Evolutionary conservation across 257 asterid genomes (phyloP).

Genomic region (Ilex aquifolium): DNA sequence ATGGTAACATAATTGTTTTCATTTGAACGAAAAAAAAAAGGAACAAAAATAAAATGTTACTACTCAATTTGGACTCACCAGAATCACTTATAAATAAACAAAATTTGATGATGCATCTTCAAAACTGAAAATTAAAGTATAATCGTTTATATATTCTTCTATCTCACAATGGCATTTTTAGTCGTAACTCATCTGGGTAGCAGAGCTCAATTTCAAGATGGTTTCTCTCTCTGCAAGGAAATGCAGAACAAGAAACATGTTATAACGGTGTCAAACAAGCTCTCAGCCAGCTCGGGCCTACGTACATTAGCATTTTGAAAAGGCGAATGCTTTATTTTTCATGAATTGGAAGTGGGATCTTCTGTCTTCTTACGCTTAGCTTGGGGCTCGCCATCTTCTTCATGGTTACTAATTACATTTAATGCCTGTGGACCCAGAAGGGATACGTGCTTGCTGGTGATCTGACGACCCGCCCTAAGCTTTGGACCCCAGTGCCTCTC

Average conservation of each 20-base stretch:
- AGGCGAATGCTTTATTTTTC: conserved; percentile 11
- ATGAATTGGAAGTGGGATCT: conserved; percentile 39
- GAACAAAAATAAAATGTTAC: no score
- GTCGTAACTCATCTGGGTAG: background rate
- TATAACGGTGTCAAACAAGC: conserved; percentile 15
- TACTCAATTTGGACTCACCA: no score
- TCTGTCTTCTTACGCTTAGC: conserved; percentile 88
- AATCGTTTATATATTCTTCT: no score
- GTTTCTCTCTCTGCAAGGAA: conserved; percentile 48
- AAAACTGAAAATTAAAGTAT: no score
- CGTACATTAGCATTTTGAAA: background rate
- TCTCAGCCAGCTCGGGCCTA: conserved; percentile 16
- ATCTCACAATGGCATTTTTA: no score
- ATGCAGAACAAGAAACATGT: conserved; percentile 38
- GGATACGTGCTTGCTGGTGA: conserved; percentile 79
- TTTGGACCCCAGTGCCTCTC: conserved; percentile 99
- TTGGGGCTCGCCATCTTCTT: conserved; percentile 52
- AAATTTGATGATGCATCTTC: no score
- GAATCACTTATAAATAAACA: no score
- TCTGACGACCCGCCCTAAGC: conserved; percentile 91
- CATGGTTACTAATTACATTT: conserved; percentile 29
- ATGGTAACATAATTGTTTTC: no score
- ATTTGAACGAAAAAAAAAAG: no score
- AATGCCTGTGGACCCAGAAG: conserved; percentile 74
- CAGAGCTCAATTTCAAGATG: conserved; percentile 14